phyloP scores from a whole-genome alignment of 306 rosid genomes.

The Cotoneaster glaucophyllus region DNA sequence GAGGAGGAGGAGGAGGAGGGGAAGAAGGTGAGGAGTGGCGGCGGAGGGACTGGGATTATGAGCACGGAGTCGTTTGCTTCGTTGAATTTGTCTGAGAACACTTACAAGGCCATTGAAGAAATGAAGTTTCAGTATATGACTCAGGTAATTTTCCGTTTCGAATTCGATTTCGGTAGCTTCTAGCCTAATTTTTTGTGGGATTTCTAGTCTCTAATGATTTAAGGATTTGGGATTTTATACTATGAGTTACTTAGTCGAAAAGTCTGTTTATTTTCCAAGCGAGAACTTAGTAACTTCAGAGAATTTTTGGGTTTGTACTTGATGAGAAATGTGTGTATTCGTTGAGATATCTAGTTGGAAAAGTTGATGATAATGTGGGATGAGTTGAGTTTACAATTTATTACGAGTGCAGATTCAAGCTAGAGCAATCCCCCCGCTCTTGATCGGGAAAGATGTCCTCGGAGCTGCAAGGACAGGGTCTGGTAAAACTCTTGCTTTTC shows the following conservation, averaged over 20 bases:
- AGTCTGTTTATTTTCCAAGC: background rate
- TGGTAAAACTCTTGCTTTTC: conserved; percentile 90
- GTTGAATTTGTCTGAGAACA: conserved; percentile 54
- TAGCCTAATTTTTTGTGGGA: background rate
- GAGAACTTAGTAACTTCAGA: background rate
- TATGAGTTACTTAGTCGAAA: too few species aligned
- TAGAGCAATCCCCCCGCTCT: conserved; percentile 55
- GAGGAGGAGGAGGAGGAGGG: conserved; percentile 13
- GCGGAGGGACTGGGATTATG: conserved; percentile 56
- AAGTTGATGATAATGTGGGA: background rate
- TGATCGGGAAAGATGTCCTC: conserved; percentile 73
- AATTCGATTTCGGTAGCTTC: background rate
- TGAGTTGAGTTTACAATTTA: background rate
- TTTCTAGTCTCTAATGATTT: background rate
- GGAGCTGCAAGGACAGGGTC: conserved; percentile 99
- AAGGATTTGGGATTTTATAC: background rate
- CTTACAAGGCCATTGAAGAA: conserved; percentile 49
- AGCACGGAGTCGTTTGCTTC: conserved; percentile 45
- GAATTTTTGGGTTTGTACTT: background rate
- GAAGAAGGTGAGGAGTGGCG: conserved; percentile 13
- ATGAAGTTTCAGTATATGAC: conserved; percentile 62
- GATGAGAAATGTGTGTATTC: background rate
- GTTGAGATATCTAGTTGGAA: background rate
- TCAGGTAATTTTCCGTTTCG: conserved; percentile 34
- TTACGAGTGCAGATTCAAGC: conserved; percentile 72